phyloP scores from a whole-genome alignment of 208 protist species.

The Leishmania tarentolae region DNA sequence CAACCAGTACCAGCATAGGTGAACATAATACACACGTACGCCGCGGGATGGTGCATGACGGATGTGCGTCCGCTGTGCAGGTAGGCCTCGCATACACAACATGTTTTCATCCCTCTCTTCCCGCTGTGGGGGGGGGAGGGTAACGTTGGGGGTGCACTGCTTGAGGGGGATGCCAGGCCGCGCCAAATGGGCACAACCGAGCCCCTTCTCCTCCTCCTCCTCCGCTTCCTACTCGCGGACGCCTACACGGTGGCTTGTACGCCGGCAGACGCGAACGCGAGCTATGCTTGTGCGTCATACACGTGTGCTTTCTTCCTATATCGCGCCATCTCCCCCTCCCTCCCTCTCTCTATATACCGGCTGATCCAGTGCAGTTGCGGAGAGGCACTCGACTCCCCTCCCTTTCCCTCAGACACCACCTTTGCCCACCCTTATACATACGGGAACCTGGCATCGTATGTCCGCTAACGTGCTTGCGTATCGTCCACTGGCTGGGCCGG shows the following conservation, averaged over 20 bases:
- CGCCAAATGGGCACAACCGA: not conserved
- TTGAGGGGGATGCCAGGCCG: not conserved
- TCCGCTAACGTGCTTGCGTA: conserved; percentile 9
- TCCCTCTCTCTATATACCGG: not conserved
- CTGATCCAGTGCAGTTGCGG: not conserved
- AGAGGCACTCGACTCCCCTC: not conserved
- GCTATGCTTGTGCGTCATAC: not conserved
- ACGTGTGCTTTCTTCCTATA: not conserved
- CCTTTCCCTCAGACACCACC: not conserved
- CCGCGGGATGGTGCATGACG: not conserved
- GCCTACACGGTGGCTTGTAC: not conserved
- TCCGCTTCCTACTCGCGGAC: not conserved
- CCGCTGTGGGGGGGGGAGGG: not conserved
- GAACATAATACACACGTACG: not conserved
- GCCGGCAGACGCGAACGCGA: not conserved
- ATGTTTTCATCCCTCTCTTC: not conserved
- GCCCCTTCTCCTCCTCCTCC: not conserved
- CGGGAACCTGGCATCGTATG: conserved; percentile 2
- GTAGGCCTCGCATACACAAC: not conserved
- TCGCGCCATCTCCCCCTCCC: not conserved
- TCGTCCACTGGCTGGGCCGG: conserved; percentile 24
- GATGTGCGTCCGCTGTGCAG: not conserved
- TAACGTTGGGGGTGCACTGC: not conserved
- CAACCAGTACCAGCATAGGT: not conserved
- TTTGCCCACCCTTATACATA: not conserved